Evolutionary conservation across 2,329 filamentous ascomycete genomes (phyloP).

Genomic region (Neodidymelliopsis sp.): DNA sequence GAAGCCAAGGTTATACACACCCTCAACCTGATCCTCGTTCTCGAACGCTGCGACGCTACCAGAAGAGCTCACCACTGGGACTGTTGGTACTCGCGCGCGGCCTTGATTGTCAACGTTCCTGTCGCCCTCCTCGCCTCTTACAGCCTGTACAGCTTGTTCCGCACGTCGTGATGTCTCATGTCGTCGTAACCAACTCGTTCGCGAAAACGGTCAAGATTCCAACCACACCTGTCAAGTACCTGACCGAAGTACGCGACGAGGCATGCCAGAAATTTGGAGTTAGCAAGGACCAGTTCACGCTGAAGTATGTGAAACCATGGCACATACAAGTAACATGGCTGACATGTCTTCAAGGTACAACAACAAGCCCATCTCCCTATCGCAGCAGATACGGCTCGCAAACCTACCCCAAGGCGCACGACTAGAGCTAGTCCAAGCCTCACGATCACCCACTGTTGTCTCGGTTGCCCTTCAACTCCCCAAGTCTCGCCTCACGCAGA

Average conservation of each 20-base stretch:
- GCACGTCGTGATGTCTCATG: slow-evolving; percentile 78
- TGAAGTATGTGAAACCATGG: slow-evolving; percentile 69
- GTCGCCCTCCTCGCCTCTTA: slow-evolving; percentile 34
- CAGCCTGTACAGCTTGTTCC: slow-evolving; percentile 36
- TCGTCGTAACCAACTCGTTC: slow-evolving; percentile 84
- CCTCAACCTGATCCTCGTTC: slow-evolving; percentile 37
- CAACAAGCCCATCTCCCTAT: slow-evolving; percentile 85
- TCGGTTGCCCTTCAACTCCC: slow-evolving; percentile 89
- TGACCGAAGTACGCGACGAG: slow-evolving; percentile 86
- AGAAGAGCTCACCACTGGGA: slow-evolving; percentile 34
- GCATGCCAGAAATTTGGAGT: slow-evolving; percentile 84
- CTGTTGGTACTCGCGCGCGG: slow-evolving; percentile 38
- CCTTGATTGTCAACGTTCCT: slow-evolving; percentile 37
- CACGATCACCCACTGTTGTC: slow-evolving; percentile 83
- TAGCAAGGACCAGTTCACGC: slow-evolving; percentile 73
- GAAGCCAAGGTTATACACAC: slow-evolving; percentile 46
- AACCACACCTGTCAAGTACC: slow-evolving; percentile 78
- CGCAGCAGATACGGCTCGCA: slow-evolving; percentile 81
- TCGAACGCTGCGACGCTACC: slow-evolving; percentile 38
- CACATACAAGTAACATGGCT: background rate
- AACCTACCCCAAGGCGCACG: slow-evolving; percentile 87
- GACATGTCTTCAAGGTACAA: slow-evolving; percentile 56
- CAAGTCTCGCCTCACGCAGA: slow-evolving; percentile 76
- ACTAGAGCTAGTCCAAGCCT: slow-evolving; percentile 87
- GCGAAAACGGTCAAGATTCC: slow-evolving; percentile 82